Evolutionary conservation across 177 flowering plant species (phyloP).

Genomic region (Vitis hybrid): DNA sequence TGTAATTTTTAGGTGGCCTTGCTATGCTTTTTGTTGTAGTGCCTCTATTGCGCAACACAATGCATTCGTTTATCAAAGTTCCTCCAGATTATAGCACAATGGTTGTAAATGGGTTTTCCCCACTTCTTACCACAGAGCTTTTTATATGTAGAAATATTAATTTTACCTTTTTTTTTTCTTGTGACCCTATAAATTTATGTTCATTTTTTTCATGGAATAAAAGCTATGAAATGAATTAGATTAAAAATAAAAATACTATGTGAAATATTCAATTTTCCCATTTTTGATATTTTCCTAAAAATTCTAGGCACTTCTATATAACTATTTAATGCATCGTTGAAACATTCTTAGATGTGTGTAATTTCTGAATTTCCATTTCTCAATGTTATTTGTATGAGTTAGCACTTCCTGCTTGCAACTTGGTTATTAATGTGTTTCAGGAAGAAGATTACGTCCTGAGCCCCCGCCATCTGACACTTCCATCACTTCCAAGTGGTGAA

Average conservation of each 20-base stretch:
- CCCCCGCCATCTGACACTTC: slow-evolving; percentile 66
- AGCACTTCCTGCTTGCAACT: too few relatives aligned
- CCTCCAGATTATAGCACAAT: not conserved
- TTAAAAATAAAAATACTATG: too few relatives aligned
- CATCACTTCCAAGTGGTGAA: slow-evolving; percentile 61
- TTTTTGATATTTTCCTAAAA: not conserved
- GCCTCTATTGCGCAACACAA: not conserved
- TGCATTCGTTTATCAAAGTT: not conserved
- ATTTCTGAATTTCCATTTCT: not conserved
- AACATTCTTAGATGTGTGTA: not conserved
- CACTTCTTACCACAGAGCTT: not conserved
- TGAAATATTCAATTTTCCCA: too few relatives aligned
- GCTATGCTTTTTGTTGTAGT: not conserved
- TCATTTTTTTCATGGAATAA: too few relatives aligned
- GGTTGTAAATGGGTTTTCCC: not conserved
- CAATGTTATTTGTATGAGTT: not conserved
- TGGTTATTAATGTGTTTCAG: slow-evolving; percentile 31
- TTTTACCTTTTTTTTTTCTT: not conserved
- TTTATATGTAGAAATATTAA: not conserved
- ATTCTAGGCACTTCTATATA: not conserved
- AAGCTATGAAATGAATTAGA: too few relatives aligned
- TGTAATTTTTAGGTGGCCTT: not conserved
- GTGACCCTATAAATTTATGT: not conserved
- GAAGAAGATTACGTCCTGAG: slow-evolving; percentile 64
- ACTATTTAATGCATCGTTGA: not conserved